Evolutionary conservation across 805 yeast species (phyloP).

Genomic region (Jamesozyma jinghongensis): DNA sequence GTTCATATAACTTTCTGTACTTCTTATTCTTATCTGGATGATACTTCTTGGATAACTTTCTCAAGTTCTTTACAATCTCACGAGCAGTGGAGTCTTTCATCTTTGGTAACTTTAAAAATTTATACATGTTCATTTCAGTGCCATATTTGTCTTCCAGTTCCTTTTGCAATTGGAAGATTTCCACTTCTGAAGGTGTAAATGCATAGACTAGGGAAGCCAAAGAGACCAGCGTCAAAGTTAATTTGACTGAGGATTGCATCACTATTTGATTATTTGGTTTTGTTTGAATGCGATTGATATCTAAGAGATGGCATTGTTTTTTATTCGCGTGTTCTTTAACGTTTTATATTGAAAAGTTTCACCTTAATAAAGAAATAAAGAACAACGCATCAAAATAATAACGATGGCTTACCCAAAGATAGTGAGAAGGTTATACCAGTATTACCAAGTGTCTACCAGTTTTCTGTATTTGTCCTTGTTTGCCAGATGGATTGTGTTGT

Average conservation of each 20-base stretch:
- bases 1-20: slow-evolving; percentile 50
- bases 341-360: background rate
- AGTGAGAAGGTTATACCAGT: slow-evolving; percentile 19
- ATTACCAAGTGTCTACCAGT: slow-evolving; percentile 19
- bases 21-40: slow-evolving; percentile 77
- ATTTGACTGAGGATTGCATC: too few species aligned
- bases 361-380: background rate
- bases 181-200: slow-evolving; percentile 59
- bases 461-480: slow-evolving; percentile 23
- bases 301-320: too few species aligned
- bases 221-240: slow-evolving; percentile 6
- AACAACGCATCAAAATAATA: background rate
- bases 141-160: slow-evolving; percentile 59
- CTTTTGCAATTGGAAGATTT: slow-evolving; percentile 65
- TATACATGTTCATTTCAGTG: slow-evolving; percentile 51
- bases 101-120: slow-evolving; percentile 46
- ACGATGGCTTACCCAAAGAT: slow-evolving; percentile 3
- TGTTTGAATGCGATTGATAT: too few species aligned
- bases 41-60: slow-evolving; percentile 56
- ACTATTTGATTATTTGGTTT: too few species aligned
- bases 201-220: slow-evolving; percentile 35
- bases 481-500: slow-evolving; percentile 41
- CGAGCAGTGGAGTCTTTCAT: slow-evolving; percentile 37
- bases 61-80: slow-evolving; percentile 57
- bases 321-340: too few species aligned